Evolutionary conservation across 2,329 filamentous ascomycete species (phyloP), one percentile per base, ranked within the genome.

Genomic region (Cladosporium oxysporum): DNA sequence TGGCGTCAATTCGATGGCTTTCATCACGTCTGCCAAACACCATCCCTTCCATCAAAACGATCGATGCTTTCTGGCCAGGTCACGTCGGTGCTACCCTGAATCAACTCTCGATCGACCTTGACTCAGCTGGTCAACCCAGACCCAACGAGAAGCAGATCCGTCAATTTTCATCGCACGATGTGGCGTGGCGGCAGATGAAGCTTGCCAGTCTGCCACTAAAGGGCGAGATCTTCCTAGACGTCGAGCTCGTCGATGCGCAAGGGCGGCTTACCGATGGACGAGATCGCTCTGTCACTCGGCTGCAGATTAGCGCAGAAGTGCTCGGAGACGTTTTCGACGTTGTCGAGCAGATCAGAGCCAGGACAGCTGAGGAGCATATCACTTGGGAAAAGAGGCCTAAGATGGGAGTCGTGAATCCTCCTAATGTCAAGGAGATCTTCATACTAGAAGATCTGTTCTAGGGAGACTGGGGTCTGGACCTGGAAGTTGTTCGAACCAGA

Each of bases 311-410:
- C 8, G 60, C 60, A 10, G 60, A 62, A 26, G 35, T 23, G 14
- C 47, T 62, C 7, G 60, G 60, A 2, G 60, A 62, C 23, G 23
- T 62, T 26, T 62, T 62, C 60, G 60, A 62, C 37, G 60, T 62
- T 37, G 23, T 62, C 0, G 60, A 62, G 29, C 29, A 53, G 49
- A 55, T 62, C 21, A 49, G 60, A 14, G 60, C 47, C 29, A 52
- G 60, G 23, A 37, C 60, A 7, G 31, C 60, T 23, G 60, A 62
- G 23, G 47, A 62, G 5, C 60, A 55, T 21, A 53, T 62, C 31
- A 31, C 29, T n/a, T 62, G 60, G 60, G 60, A 62, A 33, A 62
- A 44, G 49, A 62, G 60, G 49, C 60, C 60, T 6, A 62, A 62
- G 23, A 62, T 62, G 60, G 49, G 47, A n/a, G 33, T 62, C 6